These are phyloP conservation scores for Aureobasidium leucospermi DNA, from an alignment of 2,329 filamentous ascomycete species.

Conservation along the genomic window DNA sequence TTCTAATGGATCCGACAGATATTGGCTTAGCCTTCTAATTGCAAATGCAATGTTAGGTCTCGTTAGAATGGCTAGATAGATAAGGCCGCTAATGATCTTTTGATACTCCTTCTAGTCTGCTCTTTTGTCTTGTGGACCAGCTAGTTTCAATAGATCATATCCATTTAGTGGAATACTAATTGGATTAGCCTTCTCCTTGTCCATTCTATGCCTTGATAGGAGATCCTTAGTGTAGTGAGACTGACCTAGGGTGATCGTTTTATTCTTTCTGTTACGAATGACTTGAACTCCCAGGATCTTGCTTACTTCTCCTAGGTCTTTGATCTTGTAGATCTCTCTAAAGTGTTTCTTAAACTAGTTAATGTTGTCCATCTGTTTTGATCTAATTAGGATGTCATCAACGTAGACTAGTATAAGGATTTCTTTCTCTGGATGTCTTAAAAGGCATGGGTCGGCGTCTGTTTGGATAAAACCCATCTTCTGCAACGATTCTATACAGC, in stretches of 20 bases:
- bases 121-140: neutral
- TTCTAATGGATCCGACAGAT: neutral
- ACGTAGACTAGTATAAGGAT: too few relatives aligned
- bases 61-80: neutral
- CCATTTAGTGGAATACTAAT: constrained; percentile 3
- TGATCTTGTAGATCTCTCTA: neutral
- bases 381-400: too few relatives aligned
- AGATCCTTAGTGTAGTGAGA: neutral
- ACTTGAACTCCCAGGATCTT: neutral
- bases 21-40: neutral
- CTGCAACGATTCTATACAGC: too few relatives aligned
- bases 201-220: neutral
- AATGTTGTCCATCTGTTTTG: too few relatives aligned
- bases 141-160: neutral
- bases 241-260: neutral
- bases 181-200: neutral
- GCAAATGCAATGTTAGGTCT: neutral
- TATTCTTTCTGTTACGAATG: neutral
- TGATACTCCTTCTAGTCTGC: neutral
- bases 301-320: neutral
- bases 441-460: too few relatives aligned
- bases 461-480: too few relatives aligned
- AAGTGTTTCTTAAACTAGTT: too few relatives aligned
- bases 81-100: neutral
- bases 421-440: too few relatives aligned